Conservation (phyloP, 2,329 filamentous ascomycete genomes). For the Aspergillus pseudonomiae region DNA sequence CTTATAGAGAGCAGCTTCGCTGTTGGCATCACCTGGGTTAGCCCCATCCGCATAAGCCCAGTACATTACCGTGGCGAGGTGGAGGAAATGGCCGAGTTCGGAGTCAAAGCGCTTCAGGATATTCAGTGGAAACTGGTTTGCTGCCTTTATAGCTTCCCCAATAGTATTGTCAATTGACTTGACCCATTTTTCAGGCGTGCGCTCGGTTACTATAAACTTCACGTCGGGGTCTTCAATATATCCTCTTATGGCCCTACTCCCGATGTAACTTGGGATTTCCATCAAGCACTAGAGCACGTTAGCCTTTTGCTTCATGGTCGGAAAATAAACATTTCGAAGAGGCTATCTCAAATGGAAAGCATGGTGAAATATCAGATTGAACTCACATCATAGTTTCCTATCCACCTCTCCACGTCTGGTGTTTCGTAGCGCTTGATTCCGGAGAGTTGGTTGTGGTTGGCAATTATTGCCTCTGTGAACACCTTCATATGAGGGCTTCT, state of each 20-base stretch:
- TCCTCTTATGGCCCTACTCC: slow-evolving; percentile 18
- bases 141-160: slow-evolving; percentile 8
- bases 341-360: too few relatives aligned
- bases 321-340: not conserved
- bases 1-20: slow-evolving; percentile 15
- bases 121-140: slow-evolving; percentile 19
- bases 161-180: slow-evolving; percentile 25
- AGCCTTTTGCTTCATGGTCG: not conserved
- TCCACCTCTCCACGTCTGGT: slow-evolving; percentile 24
- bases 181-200: slow-evolving; percentile 26
- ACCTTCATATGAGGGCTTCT: slow-evolving; percentile 20
- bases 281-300: slow-evolving; percentile 20
- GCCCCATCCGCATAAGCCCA: slow-evolving; percentile 13
- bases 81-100: slow-evolving; percentile 19
- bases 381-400: slow-evolving; percentile 24
- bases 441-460: slow-evolving; percentile 23
- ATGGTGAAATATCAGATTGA: not conserved
- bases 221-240: slow-evolving; percentile 27
- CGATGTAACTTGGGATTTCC: slow-evolving; percentile 26
- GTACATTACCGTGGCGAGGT: slow-evolving; percentile 17
- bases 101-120: slow-evolving; percentile 27
- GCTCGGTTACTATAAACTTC: slow-evolving; percentile 30
- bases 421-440: slow-evolving; percentile 19
- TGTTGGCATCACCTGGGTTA: slow-evolving; percentile 17
- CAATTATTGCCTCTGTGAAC: slow-evolving; percentile 21